Percentiles rank a stretch among this genome's conserved stretches.
phyloP scores from a whole-genome alignment of 257 asterid species.

The Oldenlandia corymbosa region DNA sequence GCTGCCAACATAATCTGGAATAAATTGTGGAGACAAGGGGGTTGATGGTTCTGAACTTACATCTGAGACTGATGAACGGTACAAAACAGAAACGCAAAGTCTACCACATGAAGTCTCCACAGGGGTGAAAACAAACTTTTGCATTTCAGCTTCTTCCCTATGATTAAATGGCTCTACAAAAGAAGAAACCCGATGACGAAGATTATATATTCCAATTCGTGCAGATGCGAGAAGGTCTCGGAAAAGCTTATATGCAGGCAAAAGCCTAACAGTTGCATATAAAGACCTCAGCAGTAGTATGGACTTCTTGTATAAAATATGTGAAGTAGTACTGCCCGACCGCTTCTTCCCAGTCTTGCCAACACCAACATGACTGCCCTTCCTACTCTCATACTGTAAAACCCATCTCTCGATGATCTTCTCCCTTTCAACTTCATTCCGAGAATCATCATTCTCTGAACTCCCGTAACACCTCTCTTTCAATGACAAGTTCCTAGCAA shows the following conservation, averaged over 20 bases:
- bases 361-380: constrained; percentile 29
- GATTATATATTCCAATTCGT: constrained; percentile 51
- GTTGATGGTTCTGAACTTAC: constrained; percentile 72
- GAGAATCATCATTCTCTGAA: constrained; percentile 53
- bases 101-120: constrained; percentile 78
- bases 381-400: constrained; percentile 70
- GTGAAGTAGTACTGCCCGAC: constrained; percentile 44
- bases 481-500: constrained; percentile 23
- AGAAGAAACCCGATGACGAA: constrained; percentile 67
- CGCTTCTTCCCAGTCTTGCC: constrained; percentile 48
- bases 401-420: constrained; percentile 88
- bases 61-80: constrained; percentile 56
- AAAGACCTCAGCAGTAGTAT: constrained; percentile 69
- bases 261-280: constrained; percentile 63
- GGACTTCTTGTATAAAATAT: constrained; percentile 58
- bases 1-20: constrained; percentile 84
- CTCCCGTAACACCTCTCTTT: constrained; percentile 44
- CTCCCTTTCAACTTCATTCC: constrained; percentile 38
- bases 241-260: constrained; percentile 81
- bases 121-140: constrained; percentile 62
- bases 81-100: constrained; percentile 77
- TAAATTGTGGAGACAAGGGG: constrained; percentile 71
- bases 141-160: constrained; percentile 83
- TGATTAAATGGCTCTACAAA: constrained; percentile 79
- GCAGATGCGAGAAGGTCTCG: constrained; percentile 72